phyloP scores from a whole-genome alignment of 2,329 filamentous ascomycete species.

The Dothideomycetidae sp. region DNA sequence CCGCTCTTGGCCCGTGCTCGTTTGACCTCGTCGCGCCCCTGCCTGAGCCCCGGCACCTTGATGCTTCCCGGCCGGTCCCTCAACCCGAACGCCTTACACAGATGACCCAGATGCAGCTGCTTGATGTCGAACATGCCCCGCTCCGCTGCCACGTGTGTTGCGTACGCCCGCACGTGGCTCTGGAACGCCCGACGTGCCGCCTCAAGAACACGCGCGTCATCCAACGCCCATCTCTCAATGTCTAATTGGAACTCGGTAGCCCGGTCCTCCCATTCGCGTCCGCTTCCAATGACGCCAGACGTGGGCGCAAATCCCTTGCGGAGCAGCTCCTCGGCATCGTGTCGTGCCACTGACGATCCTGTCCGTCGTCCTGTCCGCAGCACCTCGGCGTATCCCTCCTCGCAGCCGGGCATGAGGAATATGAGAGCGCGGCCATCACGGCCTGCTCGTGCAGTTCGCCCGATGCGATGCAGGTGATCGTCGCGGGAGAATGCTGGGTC shows the following conservation, averaged over 20 bases:
- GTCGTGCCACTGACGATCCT: constrained; percentile 38
- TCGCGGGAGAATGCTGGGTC: constrained; percentile 87
- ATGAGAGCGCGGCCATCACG: constrained; percentile 74
- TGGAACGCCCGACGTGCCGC: constrained; percentile 75
- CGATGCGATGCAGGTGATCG: constrained; percentile 88
- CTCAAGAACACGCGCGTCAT: constrained; percentile 56
- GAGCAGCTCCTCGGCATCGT: constrained; percentile 51
- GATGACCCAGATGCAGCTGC: constrained; percentile 76
- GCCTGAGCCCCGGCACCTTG: constrained; percentile 36
- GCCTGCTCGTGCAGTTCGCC: constrained; percentile 85
- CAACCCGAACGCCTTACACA: constrained; percentile 85
- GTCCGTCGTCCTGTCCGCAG: constrained; percentile 57
- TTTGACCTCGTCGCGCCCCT: constrained; percentile 34
- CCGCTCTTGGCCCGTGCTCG: constrained; percentile 22
- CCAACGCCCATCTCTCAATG: constrained; percentile 50
- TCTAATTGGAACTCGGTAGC: constrained; percentile 55
- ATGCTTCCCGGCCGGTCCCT: constrained; percentile 81
- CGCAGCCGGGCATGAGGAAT: constrained; percentile 78
- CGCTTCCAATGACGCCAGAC: constrained; percentile 21
- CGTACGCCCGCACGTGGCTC: constrained; percentile 85
- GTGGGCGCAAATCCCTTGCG: constrained; percentile 44
- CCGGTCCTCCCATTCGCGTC: constrained; percentile 45
- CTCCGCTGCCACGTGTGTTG: constrained; percentile 80
- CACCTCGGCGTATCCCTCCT: constrained; percentile 78
- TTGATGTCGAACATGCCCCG: constrained; percentile 82